These are phyloP conservation scores for Lasiosphaeriaceae sp. DNA, from an alignment of 495 filamentous ascomycete genomes.

Conservation along the genomic window DNA sequence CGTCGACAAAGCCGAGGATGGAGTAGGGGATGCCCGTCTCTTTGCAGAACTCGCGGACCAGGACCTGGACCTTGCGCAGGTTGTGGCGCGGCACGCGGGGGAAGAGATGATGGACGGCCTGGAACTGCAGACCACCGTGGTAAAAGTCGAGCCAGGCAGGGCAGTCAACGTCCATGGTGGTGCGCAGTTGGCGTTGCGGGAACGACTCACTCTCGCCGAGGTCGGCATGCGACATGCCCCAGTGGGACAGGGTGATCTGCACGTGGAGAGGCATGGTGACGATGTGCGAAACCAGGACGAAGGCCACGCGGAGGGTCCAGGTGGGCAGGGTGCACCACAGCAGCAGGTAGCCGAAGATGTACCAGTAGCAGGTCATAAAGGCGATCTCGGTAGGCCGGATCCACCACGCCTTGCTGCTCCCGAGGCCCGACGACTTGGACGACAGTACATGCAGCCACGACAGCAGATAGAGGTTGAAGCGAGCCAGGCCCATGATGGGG, in stretches of 20 bases:
- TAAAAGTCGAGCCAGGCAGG: slow-evolving; percentile 46
- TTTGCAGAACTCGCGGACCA: slow-evolving; percentile 41
- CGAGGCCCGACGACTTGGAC: slow-evolving; percentile 27
- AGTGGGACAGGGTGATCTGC: slow-evolving; percentile 51
- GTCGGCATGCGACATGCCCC: slow-evolving; percentile 46
- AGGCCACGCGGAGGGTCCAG: slow-evolving; percentile 40
- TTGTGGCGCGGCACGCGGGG: slow-evolving; percentile 46
- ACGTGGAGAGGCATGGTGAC: slow-evolving; percentile 48
- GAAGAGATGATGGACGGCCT: slow-evolving; percentile 48
- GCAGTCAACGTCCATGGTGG: slow-evolving; percentile 50
- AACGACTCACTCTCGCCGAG: slow-evolving; percentile 46
- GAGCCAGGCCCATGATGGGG: slow-evolving; percentile 48
- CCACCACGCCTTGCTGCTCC: slow-evolving; percentile 40
- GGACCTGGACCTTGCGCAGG: slow-evolving; percentile 34
- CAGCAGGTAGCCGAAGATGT: slow-evolving; percentile 43
- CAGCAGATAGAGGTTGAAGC: slow-evolving; percentile 48
- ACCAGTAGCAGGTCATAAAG: slow-evolving; percentile 42
- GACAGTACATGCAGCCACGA: slow-evolving; percentile 43
- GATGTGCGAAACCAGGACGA: slow-evolving; percentile 45
- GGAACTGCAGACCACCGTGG: slow-evolving; percentile 49
- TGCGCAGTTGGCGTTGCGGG: slow-evolving; percentile 45
- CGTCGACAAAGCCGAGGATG: slow-evolving; percentile 40
- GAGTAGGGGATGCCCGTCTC: slow-evolving; percentile 42
- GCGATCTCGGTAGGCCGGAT: slow-evolving; percentile 42
- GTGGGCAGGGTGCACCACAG: slow-evolving; percentile 40